Conservation (phyloP, 2,329 filamentous ascomycete genomes). For the Phialocephala sp. region DNA sequence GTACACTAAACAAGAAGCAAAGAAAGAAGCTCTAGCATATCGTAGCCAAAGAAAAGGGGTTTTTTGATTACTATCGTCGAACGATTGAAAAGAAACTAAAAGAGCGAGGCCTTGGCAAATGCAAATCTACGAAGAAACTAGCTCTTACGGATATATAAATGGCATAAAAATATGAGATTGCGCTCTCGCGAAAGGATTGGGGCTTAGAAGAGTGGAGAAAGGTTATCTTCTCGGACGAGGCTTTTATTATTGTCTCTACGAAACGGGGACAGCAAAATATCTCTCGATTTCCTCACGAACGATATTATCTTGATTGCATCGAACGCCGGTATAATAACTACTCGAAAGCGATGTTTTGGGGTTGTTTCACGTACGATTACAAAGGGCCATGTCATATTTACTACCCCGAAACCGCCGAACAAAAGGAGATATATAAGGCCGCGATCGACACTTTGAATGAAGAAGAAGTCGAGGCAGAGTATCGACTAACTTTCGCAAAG, state of each 20-base stretch:
- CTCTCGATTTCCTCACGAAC: constrained; percentile 7
- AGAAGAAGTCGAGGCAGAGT: constrained; percentile 10
- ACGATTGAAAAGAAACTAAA: constrained; percentile 18
- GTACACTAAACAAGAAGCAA: constrained; percentile 19
- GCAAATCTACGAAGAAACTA: constrained; percentile 13
- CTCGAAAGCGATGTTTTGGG: constrained; percentile 15
- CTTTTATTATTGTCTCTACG: constrained; percentile 7
- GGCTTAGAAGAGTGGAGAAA: neutral
- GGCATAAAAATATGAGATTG: constrained; percentile 12
- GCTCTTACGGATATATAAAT: constrained; percentile 12
- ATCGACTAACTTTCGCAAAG: neutral
- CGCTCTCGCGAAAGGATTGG: constrained; percentile 12
- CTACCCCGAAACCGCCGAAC: constrained; percentile 6
- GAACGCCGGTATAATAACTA: constrained; percentile 18
- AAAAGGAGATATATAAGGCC: constrained; percentile 12
- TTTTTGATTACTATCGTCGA: neutral
- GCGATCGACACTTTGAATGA: constrained; percentile 11
- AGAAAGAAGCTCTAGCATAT: constrained; percentile 14
- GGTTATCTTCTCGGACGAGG: constrained; percentile 17
- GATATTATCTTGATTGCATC: constrained; percentile 19
- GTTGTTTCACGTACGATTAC: constrained; percentile 18
- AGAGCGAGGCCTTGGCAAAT: neutral
- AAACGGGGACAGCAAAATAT: constrained; percentile 9
- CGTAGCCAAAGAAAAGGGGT: neutral
- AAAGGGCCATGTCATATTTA: constrained; percentile 23